phyloP scores from a whole-genome alignment of 108 stramenopile genomes.

The Nitzschia sp. region DNA sequence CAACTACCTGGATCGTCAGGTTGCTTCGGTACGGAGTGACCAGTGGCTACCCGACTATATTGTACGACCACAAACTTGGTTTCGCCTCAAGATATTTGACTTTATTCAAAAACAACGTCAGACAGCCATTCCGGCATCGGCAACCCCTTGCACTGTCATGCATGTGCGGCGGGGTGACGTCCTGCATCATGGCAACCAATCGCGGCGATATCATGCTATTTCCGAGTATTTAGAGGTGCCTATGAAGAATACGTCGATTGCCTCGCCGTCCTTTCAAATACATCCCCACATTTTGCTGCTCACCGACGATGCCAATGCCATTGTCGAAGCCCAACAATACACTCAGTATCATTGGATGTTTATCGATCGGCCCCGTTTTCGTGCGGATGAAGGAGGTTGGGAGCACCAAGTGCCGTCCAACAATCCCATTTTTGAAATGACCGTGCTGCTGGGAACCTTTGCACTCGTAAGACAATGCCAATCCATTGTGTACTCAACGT shows the following conservation, averaged over 20 bases:
- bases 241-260: background rate
- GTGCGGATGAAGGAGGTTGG: conserved; percentile 37
- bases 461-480: conserved; percentile 17
- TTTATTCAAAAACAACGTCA: background rate
- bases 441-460: conserved; percentile 10
- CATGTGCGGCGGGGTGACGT: conserved; percentile 36
- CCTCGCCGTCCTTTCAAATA: background rate
- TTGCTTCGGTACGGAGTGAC: background rate
- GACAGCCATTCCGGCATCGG: background rate
- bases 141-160: conserved; percentile 7
- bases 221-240: conserved; percentile 18
- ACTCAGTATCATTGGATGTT: conserved; percentile 30
- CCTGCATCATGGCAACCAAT: conserved; percentile 8
- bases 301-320: conserved; percentile 51
- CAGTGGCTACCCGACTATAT: conserved; percentile 23
- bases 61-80: conserved; percentile 30
- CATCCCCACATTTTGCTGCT: conserved; percentile 26
- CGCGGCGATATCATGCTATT: conserved; percentile 21
- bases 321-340: conserved; percentile 33
- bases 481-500: conserved; percentile 13
- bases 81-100: conserved; percentile 11
- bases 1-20: background rate
- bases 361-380: conserved; percentile 30
- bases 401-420: conserved; percentile 39
- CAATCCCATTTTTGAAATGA: conserved; percentile 27